phyloP scores from a whole-genome alignment of 2,329 filamentous ascomycete genomes.

The Alternaria alternata region DNA sequence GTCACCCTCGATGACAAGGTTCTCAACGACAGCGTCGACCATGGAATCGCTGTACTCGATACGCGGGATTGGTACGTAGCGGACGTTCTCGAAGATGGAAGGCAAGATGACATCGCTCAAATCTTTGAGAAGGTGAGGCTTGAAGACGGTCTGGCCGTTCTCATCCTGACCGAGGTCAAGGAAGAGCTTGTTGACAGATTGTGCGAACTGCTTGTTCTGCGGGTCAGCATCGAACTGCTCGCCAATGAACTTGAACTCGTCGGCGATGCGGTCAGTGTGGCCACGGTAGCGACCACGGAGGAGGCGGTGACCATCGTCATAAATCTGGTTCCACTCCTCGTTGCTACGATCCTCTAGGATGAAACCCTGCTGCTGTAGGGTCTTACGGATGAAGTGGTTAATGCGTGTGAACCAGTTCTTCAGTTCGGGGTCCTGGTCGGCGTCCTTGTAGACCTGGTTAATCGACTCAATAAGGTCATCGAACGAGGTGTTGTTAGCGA shows the following conservation, averaged over 20 bases:
- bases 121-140: slow-evolving; percentile 91
- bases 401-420: slow-evolving; percentile 87
- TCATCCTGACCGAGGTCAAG: slow-evolving; percentile 87
- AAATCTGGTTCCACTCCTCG: slow-evolving; percentile 82
- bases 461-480: slow-evolving; percentile 87
- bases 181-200: slow-evolving; percentile 84
- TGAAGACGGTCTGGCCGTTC: slow-evolving; percentile 86
- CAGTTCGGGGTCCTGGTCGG: slow-evolving; percentile 85
- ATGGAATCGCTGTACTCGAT: slow-evolving; percentile 89
- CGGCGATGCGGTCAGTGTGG: slow-evolving; percentile 84
- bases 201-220: slow-evolving; percentile 82
- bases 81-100: slow-evolving; percentile 79
- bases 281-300: slow-evolving; percentile 86
- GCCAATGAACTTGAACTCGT: slow-evolving; percentile 89
- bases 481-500: slow-evolving; percentile 91
- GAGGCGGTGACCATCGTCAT: slow-evolving; percentile 85
- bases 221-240: slow-evolving; percentile 89
- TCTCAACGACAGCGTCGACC: slow-evolving; percentile 91
- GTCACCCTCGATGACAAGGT: slow-evolving; percentile 92
- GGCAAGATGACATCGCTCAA: slow-evolving; percentile 87
- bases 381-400: slow-evolving; percentile 80
- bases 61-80: slow-evolving; percentile 90
- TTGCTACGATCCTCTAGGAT: slow-evolving; percentile 83
- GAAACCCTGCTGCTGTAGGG: slow-evolving; percentile 88
- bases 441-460: slow-evolving; percentile 84